A percentile compares a stretch with the other conserved stretches of the same genome.
These are phyloP conservation scores for Saitoella complicata DNA, from an alignment of 805 yeast genomes.

Conservation along the genomic window DNA sequence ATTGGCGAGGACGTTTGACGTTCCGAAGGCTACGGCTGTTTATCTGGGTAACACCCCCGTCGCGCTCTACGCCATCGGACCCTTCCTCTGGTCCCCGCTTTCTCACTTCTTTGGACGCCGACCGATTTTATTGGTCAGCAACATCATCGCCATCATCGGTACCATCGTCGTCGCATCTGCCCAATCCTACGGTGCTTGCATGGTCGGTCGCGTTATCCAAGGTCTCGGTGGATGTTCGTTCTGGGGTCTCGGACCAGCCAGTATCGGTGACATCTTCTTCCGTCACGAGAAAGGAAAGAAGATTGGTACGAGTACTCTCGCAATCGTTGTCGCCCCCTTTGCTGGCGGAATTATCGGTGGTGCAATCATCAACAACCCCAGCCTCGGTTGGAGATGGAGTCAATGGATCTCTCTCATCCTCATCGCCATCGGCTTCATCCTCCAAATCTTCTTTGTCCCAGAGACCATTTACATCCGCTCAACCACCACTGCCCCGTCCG, in stretches of 20 bases:
- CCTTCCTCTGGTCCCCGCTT: background rate
- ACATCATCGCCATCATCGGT: background rate
- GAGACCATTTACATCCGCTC: conserved; percentile 23
- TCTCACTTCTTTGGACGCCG: background rate
- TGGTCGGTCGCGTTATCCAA: conserved; percentile 20
- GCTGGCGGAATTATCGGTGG: conserved; percentile 69
- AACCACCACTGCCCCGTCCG: too few species aligned
- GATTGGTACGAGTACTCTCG: conserved; percentile 56
- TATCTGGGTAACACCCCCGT: conserved; percentile 19
- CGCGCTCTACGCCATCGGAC: too few species aligned
- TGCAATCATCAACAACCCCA: conserved; percentile 33
- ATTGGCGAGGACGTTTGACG: conserved; percentile 30
- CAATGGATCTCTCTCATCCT: conserved; percentile 52
- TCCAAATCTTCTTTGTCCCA: conserved; percentile 45
- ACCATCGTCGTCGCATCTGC: background rate
- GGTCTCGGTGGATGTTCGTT: conserved; percentile 53
- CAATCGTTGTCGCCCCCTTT: conserved; percentile 62
- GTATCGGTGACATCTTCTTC: conserved; percentile 52
- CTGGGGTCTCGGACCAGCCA: conserved; percentile 53
- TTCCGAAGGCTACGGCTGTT: conserved; percentile 22
- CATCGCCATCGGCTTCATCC: conserved; percentile 39
- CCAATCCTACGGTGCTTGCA: conserved; percentile 3
- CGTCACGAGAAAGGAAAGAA: conserved; percentile 62
- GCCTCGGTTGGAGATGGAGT: conserved; percentile 61
- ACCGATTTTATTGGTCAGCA: background rate